A percentile compares a stretch with the other conserved stretches of the same genome.
These are phyloP conservation scores for Pleurozium schreberi DNA, from an alignment of 225 moss, liverwort and hornwort species.

Conservation along the genomic window DNA sequence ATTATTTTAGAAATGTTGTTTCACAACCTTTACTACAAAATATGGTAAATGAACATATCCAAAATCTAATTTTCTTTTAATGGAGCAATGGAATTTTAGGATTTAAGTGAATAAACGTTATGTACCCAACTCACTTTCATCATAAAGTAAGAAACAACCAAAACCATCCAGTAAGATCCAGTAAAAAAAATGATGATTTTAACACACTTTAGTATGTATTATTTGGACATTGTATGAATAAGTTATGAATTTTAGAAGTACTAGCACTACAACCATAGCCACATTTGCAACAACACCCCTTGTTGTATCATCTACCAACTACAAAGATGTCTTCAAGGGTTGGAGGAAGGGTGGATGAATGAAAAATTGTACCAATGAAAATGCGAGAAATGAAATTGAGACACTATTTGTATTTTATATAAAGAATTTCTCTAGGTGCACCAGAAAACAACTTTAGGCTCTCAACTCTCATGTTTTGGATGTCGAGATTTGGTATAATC, in stretches of 20 bases:
- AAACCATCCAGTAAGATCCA: no score
- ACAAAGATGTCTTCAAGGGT: fast-evolving
- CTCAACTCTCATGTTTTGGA: background rate
- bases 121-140: no score
- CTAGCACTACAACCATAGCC: background rate
- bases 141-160: no score
- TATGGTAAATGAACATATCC: no score
- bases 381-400: background rate
- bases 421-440: background rate
- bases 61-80: no score
- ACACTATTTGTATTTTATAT: background rate
- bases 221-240: background rate
- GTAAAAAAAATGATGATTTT: no score
- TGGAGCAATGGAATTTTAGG: no score
- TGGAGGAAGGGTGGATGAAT: background rate
- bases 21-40: no score
- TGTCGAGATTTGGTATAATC: no score
- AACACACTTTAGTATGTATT: background rate
- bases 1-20: no score
- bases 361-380: background rate
- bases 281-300: background rate
- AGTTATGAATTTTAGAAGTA: background rate
- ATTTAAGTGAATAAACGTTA: no score
- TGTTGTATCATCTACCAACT: background rate
- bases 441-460: background rate